These are phyloP conservation scores for Pinus tabuliformis DNA, from an alignment of 75 land plant genomes.

Conservation along the genomic window DNA sequence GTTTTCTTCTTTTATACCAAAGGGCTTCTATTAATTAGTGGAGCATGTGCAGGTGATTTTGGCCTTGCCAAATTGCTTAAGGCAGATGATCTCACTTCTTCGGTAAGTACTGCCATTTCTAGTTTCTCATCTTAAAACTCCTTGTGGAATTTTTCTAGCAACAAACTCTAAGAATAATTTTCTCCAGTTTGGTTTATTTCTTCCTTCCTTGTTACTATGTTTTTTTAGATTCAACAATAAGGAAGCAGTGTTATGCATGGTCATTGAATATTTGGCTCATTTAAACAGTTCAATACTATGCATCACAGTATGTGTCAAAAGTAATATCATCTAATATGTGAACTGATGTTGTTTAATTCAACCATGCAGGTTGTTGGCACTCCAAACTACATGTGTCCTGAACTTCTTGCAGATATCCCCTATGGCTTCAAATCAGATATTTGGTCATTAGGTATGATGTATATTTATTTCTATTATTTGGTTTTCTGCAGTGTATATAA, in stretches of 20 bases:
- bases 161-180: neutral
- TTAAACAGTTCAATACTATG: neutral
- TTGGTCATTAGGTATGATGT: constrained; percentile 86
- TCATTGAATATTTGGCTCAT: neutral
- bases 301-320: neutral
- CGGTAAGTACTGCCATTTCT: constrained; percentile 46
- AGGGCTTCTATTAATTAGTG: neutral
- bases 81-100: constrained; percentile 93
- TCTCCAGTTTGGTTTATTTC: neutral
- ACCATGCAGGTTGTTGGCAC: constrained; percentile 90
- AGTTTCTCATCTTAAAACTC: neutral
- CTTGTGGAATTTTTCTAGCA: neutral
- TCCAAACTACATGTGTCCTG: constrained; percentile 99
- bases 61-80: constrained; percentile 95
- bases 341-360: neutral
- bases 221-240: neutral
- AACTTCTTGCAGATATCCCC: constrained; percentile 97
- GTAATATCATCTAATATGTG: neutral
- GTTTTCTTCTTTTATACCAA: neutral
- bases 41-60: constrained; percentile 77
- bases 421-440: constrained; percentile 99
- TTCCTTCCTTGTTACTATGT: neutral
- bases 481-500: neutral
- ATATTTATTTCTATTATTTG: neutral
- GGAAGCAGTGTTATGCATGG: neutral